Conservation (phyloP, 2,329 filamentous ascomycete genomes). For the Parascedosporium putredinis region DNA sequence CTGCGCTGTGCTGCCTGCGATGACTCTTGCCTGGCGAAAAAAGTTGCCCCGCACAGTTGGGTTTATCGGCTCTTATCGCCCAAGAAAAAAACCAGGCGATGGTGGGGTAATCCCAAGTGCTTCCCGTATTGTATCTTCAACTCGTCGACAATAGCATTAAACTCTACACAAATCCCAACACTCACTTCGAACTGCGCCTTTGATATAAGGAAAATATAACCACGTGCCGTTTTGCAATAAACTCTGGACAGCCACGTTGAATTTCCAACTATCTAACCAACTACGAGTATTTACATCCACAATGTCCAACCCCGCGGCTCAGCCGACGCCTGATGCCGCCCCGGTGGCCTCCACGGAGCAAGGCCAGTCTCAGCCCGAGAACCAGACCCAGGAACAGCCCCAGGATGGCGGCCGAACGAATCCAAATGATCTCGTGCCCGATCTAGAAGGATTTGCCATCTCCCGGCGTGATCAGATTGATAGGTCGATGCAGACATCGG, state of each 20-base stretch:
- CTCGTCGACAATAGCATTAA: not conserved
- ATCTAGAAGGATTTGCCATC: conserved; percentile 8
- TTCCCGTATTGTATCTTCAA: not conserved
- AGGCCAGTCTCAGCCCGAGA: not conserved
- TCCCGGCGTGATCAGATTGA: conserved; percentile 7
- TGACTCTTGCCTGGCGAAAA: not conserved
- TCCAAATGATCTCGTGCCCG: conserved; percentile 3
- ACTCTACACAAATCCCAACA: not conserved
- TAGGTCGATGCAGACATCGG: conserved; percentile 13
- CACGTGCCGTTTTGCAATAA: too few relatives aligned
- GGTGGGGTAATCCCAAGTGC: not conserved
- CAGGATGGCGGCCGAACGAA: not conserved
- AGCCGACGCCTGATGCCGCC: not conserved
- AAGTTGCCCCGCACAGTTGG: not conserved
- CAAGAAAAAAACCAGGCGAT: not conserved
- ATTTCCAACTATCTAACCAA: not conserved
- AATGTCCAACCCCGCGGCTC: conserved; percentile 1
- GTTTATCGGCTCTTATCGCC: not conserved
- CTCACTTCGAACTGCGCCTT: too few relatives aligned
- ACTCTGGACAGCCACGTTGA: too few relatives aligned
- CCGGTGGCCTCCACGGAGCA: not conserved
- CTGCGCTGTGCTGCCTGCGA: not conserved
- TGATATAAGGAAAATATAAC: not conserved
- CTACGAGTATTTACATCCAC: not conserved
- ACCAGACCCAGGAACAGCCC: not conserved